Percentiles rank a stretch among this genome's conserved stretches.
These are phyloP conservation scores for Wolfiporia cocos DNA, from an alignment of 1,284 basidiomycete genomes.

Conservation along the genomic window DNA sequence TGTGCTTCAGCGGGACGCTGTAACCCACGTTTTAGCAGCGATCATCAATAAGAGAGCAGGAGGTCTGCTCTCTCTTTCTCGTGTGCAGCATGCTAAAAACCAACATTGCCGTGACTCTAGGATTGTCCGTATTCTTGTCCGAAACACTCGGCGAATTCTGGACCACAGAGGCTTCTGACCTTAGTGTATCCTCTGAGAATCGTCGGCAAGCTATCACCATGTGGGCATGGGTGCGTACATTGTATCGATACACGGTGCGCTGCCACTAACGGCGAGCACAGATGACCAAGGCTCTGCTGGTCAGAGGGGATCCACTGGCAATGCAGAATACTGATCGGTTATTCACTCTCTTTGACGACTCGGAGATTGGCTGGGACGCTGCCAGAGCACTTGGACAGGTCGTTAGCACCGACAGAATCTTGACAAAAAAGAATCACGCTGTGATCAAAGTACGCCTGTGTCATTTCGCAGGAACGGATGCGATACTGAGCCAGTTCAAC, in stretches of 20 bases:
- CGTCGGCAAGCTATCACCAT: conserved; percentile 51
- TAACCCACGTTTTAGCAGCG: conserved; percentile 57
- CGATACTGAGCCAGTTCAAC: background rate
- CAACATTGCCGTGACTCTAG: too few relatives aligned
- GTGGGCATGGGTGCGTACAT: conserved; percentile 63
- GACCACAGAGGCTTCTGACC: conserved; percentile 35
- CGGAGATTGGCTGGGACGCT: conserved; percentile 55
- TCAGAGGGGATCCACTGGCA: conserved; percentile 61
- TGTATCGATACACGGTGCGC: too few relatives aligned
- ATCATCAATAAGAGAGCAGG: conserved; percentile 73
- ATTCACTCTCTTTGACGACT: conserved; percentile 64
- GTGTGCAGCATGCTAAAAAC: too few relatives aligned
- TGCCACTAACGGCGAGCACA: too few relatives aligned
- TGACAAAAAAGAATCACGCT: conserved; percentile 75
- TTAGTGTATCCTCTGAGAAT: conserved; percentile 22
- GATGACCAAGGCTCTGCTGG: conserved; percentile 76
- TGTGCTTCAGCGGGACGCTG: conserved; percentile 51
- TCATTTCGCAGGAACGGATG: background rate
- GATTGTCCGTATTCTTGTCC: conserved; percentile 22
- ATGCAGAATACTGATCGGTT: conserved; percentile 56
- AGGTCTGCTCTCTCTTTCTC: too few relatives aligned
- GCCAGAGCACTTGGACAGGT: conserved; percentile 71
- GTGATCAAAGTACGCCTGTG: conserved; percentile 61
- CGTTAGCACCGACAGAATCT: conserved; percentile 48
- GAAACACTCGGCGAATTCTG: conserved; percentile 38